Base-by-base conservation (phyloP, 352 stramenopile genomes). In the Phytophthora palmivora region DNA sequence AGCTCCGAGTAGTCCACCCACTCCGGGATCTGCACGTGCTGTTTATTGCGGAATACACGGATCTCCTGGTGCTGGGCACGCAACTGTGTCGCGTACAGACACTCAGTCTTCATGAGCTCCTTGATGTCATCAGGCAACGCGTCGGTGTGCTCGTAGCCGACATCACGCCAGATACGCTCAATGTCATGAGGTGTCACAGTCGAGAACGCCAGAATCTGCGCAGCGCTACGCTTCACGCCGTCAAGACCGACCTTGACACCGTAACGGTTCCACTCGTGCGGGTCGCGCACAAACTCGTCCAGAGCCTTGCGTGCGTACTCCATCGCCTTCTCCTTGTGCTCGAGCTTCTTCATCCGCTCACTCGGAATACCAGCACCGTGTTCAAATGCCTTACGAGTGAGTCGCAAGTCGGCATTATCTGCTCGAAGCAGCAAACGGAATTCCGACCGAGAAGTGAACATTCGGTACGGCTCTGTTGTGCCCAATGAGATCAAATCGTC, bases 361-460 rank as follows among this genome's bases (percentile, higher is more conserved):
- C 73, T 67, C 14, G 79, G 67, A 18, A 98, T 83, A 14, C 94
- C 76, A 2, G 84, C 87, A n/a, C 72, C 73, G 21, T 78, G 63
- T 15, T 98, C 87, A 26, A 93, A 92, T 18, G 96, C 97, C 58
- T 94, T 96, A 6, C 87, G 81, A 47, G 97, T 99, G 34, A 99
- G 78, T 46, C 97, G 87, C 53, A 99, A 65, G 75, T 99, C 97
- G 8, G 97, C 96, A 75, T 99, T 99, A 70, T 99, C 97, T 30
- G 79, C 78, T n/a, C 90, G 83, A 45, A 97, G 70, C 36, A 91
- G 51, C 30, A 97, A 63, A 2, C 90, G 78, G 63, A 93, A 96
- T 77, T 99, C 96, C 18, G 91, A 97, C 22, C 96, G 80, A n/a
- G 88, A 98, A 1, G 97, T 99, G 74, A 99, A 99, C 97, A 99